Evolutionary conservation across 768 basidiomycete species (phyloP), one percentile per base, ranked within the genome.

Genomic region (Calvatia gigantea): DNA sequence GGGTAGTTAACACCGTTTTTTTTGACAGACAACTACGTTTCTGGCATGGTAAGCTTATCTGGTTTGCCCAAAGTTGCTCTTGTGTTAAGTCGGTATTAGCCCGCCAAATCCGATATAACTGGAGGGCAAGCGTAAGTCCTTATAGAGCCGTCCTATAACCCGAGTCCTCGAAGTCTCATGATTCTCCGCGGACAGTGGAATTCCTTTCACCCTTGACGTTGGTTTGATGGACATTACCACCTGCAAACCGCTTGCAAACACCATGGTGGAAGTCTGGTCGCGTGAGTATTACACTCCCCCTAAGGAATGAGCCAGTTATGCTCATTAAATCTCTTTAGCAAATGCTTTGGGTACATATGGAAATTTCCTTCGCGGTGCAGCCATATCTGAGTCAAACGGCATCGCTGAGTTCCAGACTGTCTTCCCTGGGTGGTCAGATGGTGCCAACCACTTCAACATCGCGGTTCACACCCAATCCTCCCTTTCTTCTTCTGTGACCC

Each of bases 181-280:
- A 27, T 48, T 19, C 21, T 37, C n/a, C 21, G 11, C 29, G 47
- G 29, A 42, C 35, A 74, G 70, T 17, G 75, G 75, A 4, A 61
- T 76, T 31, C 55, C 65, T 6, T 60, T 75, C 52, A 69, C 64
- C 1, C 64, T 77, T 38, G 73, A 77, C 56, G 65, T 77, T 31
- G 71, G 70, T 35, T 60, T 75, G 32, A 62, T 77, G 54, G 69
- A 75, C 54, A 67, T 70, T 2, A 61, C 67, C n/a, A 73, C 74
- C 17, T 77, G 75, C 66, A 49, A 73, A 55, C 73, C 75, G 1
- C 61, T 75, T 42, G 38, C 66, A 11, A 69, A 72, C 56, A 67
- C 65, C 14, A 69, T 74, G 69, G 72, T 77, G 23, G 75, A 77
- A 45, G 60, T 75, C 56, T 75, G 70, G 69, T 60, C 64, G 45